phyloP scores from a whole-genome alignment of 768 basidiomycete genomes.

The Hortiboletus flavorubellus region DNA sequence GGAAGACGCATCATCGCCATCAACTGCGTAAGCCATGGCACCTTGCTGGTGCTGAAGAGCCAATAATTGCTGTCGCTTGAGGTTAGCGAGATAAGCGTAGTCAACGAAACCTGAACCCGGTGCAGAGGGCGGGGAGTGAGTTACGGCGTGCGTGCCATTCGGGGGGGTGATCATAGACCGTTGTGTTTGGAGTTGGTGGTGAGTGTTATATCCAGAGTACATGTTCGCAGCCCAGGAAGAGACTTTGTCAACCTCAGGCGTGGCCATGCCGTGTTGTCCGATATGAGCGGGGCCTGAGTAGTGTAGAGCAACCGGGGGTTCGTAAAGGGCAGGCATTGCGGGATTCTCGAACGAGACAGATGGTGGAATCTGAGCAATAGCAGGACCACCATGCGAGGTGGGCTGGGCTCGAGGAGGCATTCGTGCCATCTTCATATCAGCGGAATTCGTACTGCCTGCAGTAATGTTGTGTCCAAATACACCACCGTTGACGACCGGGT shows the following conservation, averaged over 20 bases:
- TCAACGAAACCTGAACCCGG: slow-evolving; percentile 14
- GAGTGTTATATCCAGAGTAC: slow-evolving; percentile 27
- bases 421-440: slow-evolving; percentile 24
- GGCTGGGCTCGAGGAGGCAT: slow-evolving; percentile 24
- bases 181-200: slow-evolving; percentile 31
- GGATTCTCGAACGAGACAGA: slow-evolving; percentile 52
- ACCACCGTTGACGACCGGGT: slow-evolving; percentile 32
- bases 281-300: slow-evolving; percentile 22
- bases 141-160: slow-evolving; percentile 34
- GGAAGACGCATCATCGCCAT: slow-evolving; percentile 39
- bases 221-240: slow-evolving; percentile 31
- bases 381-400: slow-evolving; percentile 35
- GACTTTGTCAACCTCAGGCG: slow-evolving; percentile 27
- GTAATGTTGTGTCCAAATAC: slow-evolving; percentile 29
- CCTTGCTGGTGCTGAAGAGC: slow-evolving; percentile 31
- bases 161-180: slow-evolving; percentile 43
- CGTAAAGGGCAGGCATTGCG: slow-evolving; percentile 44
- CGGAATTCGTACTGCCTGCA: slow-evolving; percentile 32
- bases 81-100: slow-evolving; percentile 25
- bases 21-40: slow-evolving; percentile 25
- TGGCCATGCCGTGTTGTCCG: slow-evolving; percentile 18
- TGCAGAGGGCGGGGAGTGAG: slow-evolving; percentile 18
- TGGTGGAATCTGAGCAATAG: slow-evolving; percentile 43
- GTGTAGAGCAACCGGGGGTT: slow-evolving; percentile 35
- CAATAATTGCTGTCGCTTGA: slow-evolving; percentile 30